These are phyloP conservation scores for Baudoinia panamericana DNA, from an alignment of 495 filamentous ascomycete genomes.

Conservation along the genomic window DNA sequence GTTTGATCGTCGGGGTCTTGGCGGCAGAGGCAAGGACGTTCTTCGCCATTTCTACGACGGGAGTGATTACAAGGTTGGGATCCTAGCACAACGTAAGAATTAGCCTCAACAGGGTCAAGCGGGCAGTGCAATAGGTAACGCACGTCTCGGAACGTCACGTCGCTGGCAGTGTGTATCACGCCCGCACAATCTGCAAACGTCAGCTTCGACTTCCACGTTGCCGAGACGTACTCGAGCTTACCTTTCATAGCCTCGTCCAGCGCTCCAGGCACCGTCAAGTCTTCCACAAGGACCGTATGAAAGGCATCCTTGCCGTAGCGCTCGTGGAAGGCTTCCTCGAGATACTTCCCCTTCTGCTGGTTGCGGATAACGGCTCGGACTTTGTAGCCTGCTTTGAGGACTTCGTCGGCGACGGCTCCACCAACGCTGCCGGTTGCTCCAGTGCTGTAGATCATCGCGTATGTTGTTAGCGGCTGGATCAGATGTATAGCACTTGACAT, in stretches of 20 bases:
- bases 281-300: slow-evolving; percentile 11
- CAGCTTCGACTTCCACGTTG: no score
- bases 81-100: no score
- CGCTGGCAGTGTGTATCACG: slow-evolving; percentile 12
- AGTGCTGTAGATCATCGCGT: no score
- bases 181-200: no score
- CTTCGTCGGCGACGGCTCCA: slow-evolving; percentile 37
- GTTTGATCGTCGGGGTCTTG: slow-evolving; percentile 32
- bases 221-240: no score
- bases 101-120: no score
- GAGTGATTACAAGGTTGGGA: slow-evolving; percentile 13
- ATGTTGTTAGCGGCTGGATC: no score
- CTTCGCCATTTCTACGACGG: slow-evolving; percentile 27
- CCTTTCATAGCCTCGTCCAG: slow-evolving; percentile 29
- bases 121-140: no score
- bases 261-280: slow-evolving; percentile 23
- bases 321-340: slow-evolving; percentile 21
- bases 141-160: slow-evolving; percentile 11
- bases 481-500: no score
- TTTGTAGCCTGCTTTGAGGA: slow-evolving; percentile 38
- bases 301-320: slow-evolving; percentile 13
- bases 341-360: slow-evolving; percentile 31
- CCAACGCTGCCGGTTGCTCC: slow-evolving; percentile 46
- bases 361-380: slow-evolving; percentile 41
- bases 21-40: slow-evolving; percentile 36